Percentiles rank a stretch among this genome's conserved stretches.
Evolutionary conservation across 208 protist species (phyloP).

Genomic region (Crithidia bombi): DNA sequence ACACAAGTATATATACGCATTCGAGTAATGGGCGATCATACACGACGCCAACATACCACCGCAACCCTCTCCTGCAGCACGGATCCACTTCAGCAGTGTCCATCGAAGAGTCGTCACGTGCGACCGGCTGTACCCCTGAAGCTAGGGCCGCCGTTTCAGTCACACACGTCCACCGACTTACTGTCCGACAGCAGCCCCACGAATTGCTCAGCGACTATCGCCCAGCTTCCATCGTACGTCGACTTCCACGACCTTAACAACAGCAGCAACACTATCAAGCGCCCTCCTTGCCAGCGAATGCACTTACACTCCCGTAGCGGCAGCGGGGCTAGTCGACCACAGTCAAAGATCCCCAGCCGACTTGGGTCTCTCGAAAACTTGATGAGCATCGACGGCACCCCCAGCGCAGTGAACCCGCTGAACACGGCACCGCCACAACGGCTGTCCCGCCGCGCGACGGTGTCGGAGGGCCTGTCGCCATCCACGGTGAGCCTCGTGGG

Average conservation of each 20-base stretch:
- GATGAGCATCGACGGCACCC: background rate
- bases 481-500: background rate
- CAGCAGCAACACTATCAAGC: background rate
- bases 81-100: background rate
- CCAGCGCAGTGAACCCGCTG: background rate
- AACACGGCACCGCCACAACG: conserved; percentile 12
- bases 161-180: conserved; percentile 7
- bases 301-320: background rate
- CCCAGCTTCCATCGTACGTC: background rate
- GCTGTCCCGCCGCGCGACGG: conserved; percentile 7
- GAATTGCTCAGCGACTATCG: background rate
- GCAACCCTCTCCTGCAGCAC: background rate
- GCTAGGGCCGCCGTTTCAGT: background rate
- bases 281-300: background rate
- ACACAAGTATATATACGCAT: conserved; percentile 1
- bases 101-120: too few species aligned
- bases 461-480: background rate
- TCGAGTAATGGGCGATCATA: background rate
- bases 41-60: background rate
- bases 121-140: background rate
- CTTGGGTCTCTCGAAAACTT: conserved; percentile 6
- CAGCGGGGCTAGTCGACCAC: background rate
- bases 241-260: conserved; percentile 3
- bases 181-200: conserved; percentile 10
- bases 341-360: background rate